Evolutionary conservation across 75 land plant species (phyloP), one percentile per base, ranked within the genome.

Genomic region (Pinus taeda): DNA sequence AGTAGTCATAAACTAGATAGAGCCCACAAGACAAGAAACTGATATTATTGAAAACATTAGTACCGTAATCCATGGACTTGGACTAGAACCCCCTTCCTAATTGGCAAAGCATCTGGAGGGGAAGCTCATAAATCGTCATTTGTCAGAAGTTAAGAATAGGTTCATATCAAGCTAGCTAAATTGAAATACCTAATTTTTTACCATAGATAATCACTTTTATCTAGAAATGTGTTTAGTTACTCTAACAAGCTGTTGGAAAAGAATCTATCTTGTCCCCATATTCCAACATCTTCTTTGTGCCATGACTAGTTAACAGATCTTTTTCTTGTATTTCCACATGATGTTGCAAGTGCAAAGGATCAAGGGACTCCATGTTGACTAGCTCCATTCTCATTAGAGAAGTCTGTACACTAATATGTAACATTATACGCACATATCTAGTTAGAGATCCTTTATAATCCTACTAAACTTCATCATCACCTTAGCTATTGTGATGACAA

Each of bases 141-240:
- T 49, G 55, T 49, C 9, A 45, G 53, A 45, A 45, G 53, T 6
- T 45, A 55, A 7, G 7, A 4, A 69, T 53, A 24, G 15, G 20
- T 45, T 56, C 57, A 18, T 18, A 29, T 33, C 2, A 24, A 30
- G 13, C 4, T 18, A 5, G 15, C 15, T 63, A 62, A 4, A 63
- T 63, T 26, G 1, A 55, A 60, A 59, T 81, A 96, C 98, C 88
- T 90, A 9, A 88, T 93, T 76, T 87, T 88, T 71, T 92, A 96
- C 97, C 97, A 96, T 55, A 96, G 74, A 69, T 91, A 96, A 65
- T 96, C 98, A 78, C 89, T 87, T 11, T 60, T 60, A 83, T 96
- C 98, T 79, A 77, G 82, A 12, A 87, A 77, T 14, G 81, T 79
- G 6, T 58, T 76, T 33, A 90, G 81, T 70, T 96, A 97, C 69